A percentile compares a stretch with the other conserved stretches of the same genome.
These are phyloP conservation scores for Aspergillus sp. DNA, from an alignment of 2,329 filamentous ascomycete species.

Conservation along the genomic window DNA sequence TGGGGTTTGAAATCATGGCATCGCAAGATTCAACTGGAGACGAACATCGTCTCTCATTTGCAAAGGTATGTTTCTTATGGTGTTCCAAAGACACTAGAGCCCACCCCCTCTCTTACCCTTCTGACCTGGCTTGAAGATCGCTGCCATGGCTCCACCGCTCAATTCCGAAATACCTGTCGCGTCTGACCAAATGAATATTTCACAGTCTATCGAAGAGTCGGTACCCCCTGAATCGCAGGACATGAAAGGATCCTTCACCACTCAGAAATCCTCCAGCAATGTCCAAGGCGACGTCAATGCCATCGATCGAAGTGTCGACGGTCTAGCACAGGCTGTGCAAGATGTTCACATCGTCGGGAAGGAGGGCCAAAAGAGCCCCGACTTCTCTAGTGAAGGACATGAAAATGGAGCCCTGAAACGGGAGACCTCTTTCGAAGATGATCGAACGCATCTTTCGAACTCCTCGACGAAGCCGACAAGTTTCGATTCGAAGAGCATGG, in stretches of 20 bases:
- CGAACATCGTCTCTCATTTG: constrained; percentile 61
- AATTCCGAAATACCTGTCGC: constrained; percentile 23
- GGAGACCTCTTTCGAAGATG: constrained; percentile 43
- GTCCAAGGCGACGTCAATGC: constrained; percentile 15
- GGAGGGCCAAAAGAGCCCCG: constrained; percentile 23
- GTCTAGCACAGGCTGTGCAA: constrained; percentile 32
- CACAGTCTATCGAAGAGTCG: constrained; percentile 17
- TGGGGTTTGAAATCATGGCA: constrained; percentile 24
- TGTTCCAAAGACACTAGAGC: not conserved
- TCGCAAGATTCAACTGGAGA: constrained; percentile 27
- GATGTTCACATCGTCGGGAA: constrained; percentile 29
- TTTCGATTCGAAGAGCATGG: constrained; percentile 89
- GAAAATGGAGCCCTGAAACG: constrained; percentile 31
- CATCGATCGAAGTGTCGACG: constrained; percentile 25
- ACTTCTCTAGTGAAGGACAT: constrained; percentile 26
- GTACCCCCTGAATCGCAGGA: constrained; percentile 18
- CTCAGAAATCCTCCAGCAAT: constrained; percentile 16
- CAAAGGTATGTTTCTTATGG: constrained; percentile 58
- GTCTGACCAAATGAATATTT: constrained; percentile 25
- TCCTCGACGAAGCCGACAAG: constrained; percentile 80
- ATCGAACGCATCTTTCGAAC: constrained; percentile 52
- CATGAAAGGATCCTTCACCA: constrained; percentile 16
- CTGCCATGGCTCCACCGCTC: constrained; percentile 39
- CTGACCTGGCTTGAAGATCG: constrained; percentile 36
- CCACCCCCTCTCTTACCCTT: constrained; percentile 2